Percentiles rank a stretch among this genome's conserved stretches.
phyloP scores from a whole-genome alignment of 176 grass and related monocot species.

The Tuctoria greenei region DNA sequence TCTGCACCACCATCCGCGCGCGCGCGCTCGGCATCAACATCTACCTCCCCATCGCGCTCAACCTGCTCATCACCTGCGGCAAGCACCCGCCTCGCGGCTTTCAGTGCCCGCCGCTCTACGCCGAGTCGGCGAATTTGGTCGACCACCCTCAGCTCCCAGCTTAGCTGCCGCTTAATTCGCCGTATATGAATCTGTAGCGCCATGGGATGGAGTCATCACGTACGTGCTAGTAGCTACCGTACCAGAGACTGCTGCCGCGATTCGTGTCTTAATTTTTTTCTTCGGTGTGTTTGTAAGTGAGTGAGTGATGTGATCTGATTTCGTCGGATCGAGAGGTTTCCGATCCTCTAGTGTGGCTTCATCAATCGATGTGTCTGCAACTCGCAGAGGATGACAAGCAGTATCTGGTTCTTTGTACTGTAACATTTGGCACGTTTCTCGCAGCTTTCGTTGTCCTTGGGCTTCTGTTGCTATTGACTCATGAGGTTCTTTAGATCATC shows the following conservation, averaged over 20 bases:
- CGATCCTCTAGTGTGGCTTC: not conserved
- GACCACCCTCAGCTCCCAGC: not conserved
- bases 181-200: not conserved
- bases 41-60: slow-evolving; percentile 68
- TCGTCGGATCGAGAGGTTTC: not conserved
- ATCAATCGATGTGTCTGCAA: too few species aligned
- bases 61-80: slow-evolving; percentile 68
- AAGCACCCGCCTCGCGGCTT: slow-evolving; percentile 66
- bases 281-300: not conserved
- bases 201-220: not conserved
- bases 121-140: not conserved
- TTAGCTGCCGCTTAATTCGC: not conserved
- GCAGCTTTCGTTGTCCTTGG: too few species aligned
- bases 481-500: too few species aligned
- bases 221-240: not conserved
- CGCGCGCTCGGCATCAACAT: slow-evolving; percentile 65
- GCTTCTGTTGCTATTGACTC: too few species aligned
- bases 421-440: too few species aligned
- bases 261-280: not conserved
- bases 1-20: slow-evolving; percentile 68
- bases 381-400: too few species aligned
- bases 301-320: not conserved
- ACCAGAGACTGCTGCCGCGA: not conserved
- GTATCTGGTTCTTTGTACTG: too few species aligned
- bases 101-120: slow-evolving; percentile 54